Base-by-base conservation (phyloP, 169 alveolate genomes). In the Plasmodium berghei region DNA sequence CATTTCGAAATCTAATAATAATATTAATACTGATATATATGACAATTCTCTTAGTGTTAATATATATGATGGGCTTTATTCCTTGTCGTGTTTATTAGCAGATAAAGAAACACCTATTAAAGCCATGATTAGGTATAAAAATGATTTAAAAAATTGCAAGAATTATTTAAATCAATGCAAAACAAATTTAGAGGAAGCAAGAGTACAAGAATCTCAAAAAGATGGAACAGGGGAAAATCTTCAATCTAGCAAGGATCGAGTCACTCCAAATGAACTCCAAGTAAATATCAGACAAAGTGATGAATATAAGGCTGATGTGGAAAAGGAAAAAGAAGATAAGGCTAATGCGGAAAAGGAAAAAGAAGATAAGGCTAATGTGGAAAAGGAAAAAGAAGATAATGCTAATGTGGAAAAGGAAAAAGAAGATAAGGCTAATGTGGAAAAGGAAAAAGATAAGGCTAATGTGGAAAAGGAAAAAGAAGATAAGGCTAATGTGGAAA, bases 81-180 rank as follows among this genome's bases (percentile, higher is more conserved):
- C 80, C 20, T 45, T 83, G 26, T 83, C 73, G 1, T 66, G 86
- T 83, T 72, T 83, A 58, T 72, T 83, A 18, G 28, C 49, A 54
- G 90, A 83, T n/a, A 83, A 69, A 52, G 90, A 83, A 42, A 83
- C 90, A 5, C 90, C 90, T 8, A 55, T 83, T 46, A 83, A 83
- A 55, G 90, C 90, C 16, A 83, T 83, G 90, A 40, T 83, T 2
- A 66, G 90, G 56, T 83, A 83, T 61, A 83, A 83, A 62, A 83
- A 26, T 12, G 90, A 83, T 83, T 55, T 83, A 52, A 66, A 83
- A 59, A 26, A 58, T 5, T 83, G 86, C 58, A 83, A 69, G 49
- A 67, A 59, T 40, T 69, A 69, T 49, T 20, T 83, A 22, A 83
- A 66, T 28, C 73, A 83, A 18, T 83, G 72, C 63, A 45, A 83